A percentile compares a stretch with the other conserved stretches of the same genome.
Conservation (phyloP, 1,139 yeast species). For the Lodderomyces elongisporus region DNA sequence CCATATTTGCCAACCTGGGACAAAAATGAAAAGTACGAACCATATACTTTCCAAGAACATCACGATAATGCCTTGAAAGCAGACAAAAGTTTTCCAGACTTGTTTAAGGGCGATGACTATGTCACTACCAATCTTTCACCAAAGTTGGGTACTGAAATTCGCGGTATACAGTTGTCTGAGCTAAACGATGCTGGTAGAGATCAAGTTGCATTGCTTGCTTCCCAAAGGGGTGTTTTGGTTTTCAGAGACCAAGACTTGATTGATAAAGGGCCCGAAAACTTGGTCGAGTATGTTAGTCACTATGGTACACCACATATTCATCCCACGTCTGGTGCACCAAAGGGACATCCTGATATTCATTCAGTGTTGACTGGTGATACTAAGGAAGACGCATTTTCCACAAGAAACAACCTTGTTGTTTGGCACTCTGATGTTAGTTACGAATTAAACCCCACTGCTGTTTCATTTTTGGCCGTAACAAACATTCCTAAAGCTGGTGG, state of each 20-base stretch:
- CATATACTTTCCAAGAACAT: slow-evolving; percentile 45
- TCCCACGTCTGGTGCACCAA: slow-evolving; percentile 70
- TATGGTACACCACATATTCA: slow-evolving; percentile 70
- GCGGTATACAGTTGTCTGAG: slow-evolving; percentile 54
- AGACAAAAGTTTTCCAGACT: slow-evolving; percentile 48
- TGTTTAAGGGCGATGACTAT: slow-evolving; percentile 33
- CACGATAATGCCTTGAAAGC: slow-evolving; percentile 54
- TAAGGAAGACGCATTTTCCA: slow-evolving; percentile 29
- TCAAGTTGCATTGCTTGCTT: slow-evolving; percentile 61
- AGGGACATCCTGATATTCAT: slow-evolving; percentile 54
- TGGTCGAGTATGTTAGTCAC: slow-evolving; percentile 52
- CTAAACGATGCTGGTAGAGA: slow-evolving; percentile 50
- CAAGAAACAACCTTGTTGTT: slow-evolving; percentile 28
- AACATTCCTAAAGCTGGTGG: slow-evolving; percentile 68
- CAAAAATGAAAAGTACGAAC: slow-evolving; percentile 36
- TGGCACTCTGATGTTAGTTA: slow-evolving; percentile 74
- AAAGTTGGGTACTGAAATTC: slow-evolving; percentile 60
- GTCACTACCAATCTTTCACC: slow-evolving; percentile 48
- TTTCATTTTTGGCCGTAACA: slow-evolving; percentile 56
- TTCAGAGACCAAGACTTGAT: slow-evolving; percentile 65
- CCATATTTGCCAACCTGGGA: slow-evolving; percentile 52
- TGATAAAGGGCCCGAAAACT: slow-evolving; percentile 49
- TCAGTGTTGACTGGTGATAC: slow-evolving; percentile 49
- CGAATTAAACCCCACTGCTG: slow-evolving; percentile 66
- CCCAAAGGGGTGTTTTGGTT: slow-evolving; percentile 63